Percentiles rank a stretch among this genome's conserved stretches.
phyloP scores from a whole-genome alignment of 108 stramenopile genomes.

The Nitzschia putrida region DNA sequence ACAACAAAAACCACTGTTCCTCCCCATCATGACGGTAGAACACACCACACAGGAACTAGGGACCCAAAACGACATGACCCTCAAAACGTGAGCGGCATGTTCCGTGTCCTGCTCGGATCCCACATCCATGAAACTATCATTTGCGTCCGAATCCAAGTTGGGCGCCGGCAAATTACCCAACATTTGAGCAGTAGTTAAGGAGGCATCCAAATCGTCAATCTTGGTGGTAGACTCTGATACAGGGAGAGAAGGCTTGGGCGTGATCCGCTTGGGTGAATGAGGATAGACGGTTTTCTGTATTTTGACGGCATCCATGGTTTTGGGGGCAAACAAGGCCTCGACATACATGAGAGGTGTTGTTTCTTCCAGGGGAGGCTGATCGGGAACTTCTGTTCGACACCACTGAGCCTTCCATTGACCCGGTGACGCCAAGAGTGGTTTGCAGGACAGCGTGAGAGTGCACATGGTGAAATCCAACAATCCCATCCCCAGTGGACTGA shows the following conservation, averaged over 20 bases:
- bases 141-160: background rate
- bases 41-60: conserved; percentile 61
- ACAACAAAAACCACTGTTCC: conserved; percentile 64
- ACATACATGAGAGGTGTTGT: conserved; percentile 24
- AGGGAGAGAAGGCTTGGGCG: background rate
- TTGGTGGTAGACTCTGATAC: background rate
- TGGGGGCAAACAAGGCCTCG: conserved; percentile 48
- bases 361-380: background rate
- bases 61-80: conserved; percentile 56
- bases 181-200: background rate
- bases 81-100: conserved; percentile 55
- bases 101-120: background rate
- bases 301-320: background rate
- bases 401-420: conserved; percentile 57
- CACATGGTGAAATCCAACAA: conserved; percentile 74
- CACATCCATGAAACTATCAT: too few species aligned
- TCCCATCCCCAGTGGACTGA: conserved; percentile 57
- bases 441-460: conserved; percentile 53
- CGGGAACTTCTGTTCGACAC: conserved; percentile 38
- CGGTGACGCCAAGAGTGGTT: conserved; percentile 56
- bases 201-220: background rate
- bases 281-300: background rate
- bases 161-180: background rate
- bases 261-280: background rate
- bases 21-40: conserved; percentile 49